Evolutionary conservation across 257 asterid genomes (phyloP), one percentile per base, ranked within the genome.

Genomic region (Salvia miltiorrhiza): DNA sequence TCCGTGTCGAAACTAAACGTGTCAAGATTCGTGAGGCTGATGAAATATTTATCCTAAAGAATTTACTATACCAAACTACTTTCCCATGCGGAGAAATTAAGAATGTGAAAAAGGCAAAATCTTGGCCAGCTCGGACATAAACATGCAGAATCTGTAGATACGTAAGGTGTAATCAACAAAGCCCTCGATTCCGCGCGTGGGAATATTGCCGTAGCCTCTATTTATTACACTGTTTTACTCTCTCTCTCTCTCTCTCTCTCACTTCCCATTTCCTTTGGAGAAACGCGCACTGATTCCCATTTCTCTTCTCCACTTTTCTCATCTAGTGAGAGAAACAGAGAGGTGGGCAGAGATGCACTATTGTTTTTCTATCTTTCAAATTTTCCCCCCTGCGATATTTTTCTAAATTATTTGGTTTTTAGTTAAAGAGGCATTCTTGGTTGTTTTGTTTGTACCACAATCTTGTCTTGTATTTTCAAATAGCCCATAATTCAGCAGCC

Each of bases 401-500:
- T 54, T 5, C n/a, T n/a, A n/a, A n/a, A n/a, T n/a, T 0, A 2
- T 49, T 21, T 52, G 55, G 35, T 44, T 62, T 69, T 20, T 62
- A 9, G 19, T 30, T 40, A 16, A n/a, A 6, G 55, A 32, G 10
- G 61, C 12, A 21, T 67, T 67, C 32, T 50, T 74, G 33, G 19
- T 44, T 56, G 30, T 53, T 19, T 43, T 45, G 50, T 62, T 28
- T 43, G 60, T 14, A 28, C 10, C 65, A 24, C 33, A 28, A 70
- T 26, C 56, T 26, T 39, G 57, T 70, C 50, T 57, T 64, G 4
- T 13, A 55, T 41, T 43, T 37, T 23, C 54, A 58, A 57, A 21
- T 49, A 49, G 67, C 65, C 70, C 77, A 71, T 60, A 65, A 59
- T 71, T 77, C 47, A 35, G 45, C 43, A 48, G 40, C 74, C 60